Percentiles rank a stretch among this genome's conserved stretches.
Conservation (phyloP, 306 rosid species). For the Quercus alba region DNA sequence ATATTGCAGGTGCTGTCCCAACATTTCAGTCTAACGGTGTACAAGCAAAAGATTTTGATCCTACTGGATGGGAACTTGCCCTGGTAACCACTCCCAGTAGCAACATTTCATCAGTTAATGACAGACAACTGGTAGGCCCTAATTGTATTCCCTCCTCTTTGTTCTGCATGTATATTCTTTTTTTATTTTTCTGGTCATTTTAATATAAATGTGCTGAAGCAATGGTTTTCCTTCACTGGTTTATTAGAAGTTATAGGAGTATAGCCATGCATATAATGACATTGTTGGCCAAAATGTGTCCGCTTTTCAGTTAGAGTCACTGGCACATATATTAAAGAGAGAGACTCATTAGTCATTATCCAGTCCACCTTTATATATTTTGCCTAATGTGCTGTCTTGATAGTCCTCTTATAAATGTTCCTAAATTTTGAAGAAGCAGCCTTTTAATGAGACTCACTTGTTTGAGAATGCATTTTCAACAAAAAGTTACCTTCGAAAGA, state of each 20-base stretch:
- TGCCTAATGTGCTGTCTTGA: background rate
- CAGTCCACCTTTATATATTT: background rate
- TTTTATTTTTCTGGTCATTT: background rate
- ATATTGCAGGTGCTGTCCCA: conserved; percentile 47
- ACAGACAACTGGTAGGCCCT: conserved; percentile 87
- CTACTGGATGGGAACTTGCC: conserved; percentile 98
- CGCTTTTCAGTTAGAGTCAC: background rate
- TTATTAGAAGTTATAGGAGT: background rate
- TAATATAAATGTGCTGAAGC: background rate
- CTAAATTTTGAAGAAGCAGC: background rate
- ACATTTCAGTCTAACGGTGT: conserved; percentile 52
- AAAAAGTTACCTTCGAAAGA: background rate
- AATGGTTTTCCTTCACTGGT: background rate
- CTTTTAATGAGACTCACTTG: background rate
- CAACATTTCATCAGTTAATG: conserved; percentile 75
- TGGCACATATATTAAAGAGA: background rate
- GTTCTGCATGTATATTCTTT: background rate
- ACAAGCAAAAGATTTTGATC: conserved; percentile 75
- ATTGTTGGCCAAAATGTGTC: background rate
- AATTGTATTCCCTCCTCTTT: background rate
- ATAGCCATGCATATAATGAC: background rate
- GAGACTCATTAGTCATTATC: background rate
- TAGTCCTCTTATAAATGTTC: background rate
- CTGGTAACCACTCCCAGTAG: conserved; percentile 87
- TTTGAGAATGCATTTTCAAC: background rate